phyloP scores from a whole-genome alignment of 169 alveolate species.

The Pseudocohnilembus persalinus region DNA sequence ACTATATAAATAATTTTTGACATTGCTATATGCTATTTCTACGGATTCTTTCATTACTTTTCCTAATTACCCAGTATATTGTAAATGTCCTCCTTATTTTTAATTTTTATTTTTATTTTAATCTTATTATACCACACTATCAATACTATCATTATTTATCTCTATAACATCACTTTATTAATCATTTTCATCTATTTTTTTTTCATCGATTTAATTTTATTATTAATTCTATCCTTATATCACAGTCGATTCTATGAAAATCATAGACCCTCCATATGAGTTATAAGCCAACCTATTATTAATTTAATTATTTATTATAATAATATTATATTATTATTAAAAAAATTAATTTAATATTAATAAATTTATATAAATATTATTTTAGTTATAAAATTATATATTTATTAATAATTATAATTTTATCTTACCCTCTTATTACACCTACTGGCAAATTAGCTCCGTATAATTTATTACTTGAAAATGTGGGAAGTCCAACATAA shows the following conservation, averaged over 20 bases:
- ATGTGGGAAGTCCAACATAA: not conserved
- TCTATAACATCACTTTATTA: no score
- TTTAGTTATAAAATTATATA: no score
- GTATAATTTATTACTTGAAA: not conserved
- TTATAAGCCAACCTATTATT: not conserved
- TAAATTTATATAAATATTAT: no score
- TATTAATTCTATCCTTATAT: no score
- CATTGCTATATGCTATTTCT: slow-evolving; percentile 55
- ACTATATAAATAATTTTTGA: slow-evolving; percentile 49
- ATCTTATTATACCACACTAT: no score
- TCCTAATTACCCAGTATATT: slow-evolving; percentile 62
- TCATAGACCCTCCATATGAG: not conserved
- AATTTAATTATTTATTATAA: no score
- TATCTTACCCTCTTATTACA: not conserved
- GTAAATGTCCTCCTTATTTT: slow-evolving; percentile 52
- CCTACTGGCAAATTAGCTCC: not conserved
- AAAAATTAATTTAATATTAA: no score
- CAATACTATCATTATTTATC: no score
- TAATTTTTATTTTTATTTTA: no score
- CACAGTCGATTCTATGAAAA: not conserved
- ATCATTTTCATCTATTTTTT: no score
- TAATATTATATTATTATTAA: no score
- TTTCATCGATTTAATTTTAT: not conserved
- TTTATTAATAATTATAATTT: no score
- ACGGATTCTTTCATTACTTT: slow-evolving; percentile 73